Base-by-base conservation (phyloP, 176 grass and related monocot species). In the Zizania latifolia region DNA sequence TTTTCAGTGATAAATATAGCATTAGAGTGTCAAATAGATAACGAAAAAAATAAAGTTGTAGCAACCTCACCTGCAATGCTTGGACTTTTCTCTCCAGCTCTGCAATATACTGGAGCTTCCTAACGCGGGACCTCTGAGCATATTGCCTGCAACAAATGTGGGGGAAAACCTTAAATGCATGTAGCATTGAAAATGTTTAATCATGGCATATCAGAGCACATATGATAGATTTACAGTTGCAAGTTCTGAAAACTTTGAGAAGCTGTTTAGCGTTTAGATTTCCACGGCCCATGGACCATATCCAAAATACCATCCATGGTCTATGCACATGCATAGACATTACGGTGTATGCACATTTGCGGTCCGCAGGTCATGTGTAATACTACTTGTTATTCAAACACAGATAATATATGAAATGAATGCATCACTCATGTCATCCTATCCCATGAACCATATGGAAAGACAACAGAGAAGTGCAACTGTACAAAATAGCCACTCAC, bases 91-190 rank as follows among this genome's bases (percentile, higher is more conserved):
- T 79, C 82, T 99, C 91, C 22, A 99, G 89, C 73, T 99, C 95
- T 2, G 95, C 91, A 86, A 99, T 99, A 84, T 99, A 94, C 34
- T 99, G 91, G 57, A 99, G 95, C 77, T 99, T 99, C 65, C 95
- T 80, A 60, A 99, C 92, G 2, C 95, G 89, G 24, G 95, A 99
- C 40, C 89, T 88, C 19, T 94, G 95, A 65, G 95, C 95, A 80
- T 93, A 99, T 82, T 99, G 95, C 84, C 95, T 99, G 70, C 36
- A 78, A 71, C 17, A 11, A 15, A 68, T 16, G 16, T 50, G 12
- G 19, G 22, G 11, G 68, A 43, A 38, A 33, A 40, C n/a, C n/a
- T n/a, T n/a, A n/a, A n/a, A n/a, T n/a, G n/a, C n/a, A n/a, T n/a
- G 61, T 74, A 71, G 34, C 8, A 70, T 41, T 16, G 38, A 31